Evolutionary conservation across 208 protist genomes (phyloP).

Genomic region (Trypanosoma boissoni): DNA sequence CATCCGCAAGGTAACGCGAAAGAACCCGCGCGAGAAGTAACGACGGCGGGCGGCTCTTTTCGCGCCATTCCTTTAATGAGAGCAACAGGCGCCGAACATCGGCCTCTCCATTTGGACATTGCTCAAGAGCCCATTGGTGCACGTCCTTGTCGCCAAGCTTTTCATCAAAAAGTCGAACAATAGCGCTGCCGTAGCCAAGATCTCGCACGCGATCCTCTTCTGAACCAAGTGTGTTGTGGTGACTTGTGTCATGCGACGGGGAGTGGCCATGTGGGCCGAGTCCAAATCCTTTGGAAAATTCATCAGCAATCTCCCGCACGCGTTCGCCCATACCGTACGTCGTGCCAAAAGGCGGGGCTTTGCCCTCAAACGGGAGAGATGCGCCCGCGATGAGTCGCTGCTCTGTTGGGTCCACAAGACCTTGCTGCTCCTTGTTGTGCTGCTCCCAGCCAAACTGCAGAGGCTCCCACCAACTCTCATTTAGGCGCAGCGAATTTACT

Average conservation of each 20-base stretch:
- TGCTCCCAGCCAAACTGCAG: slow-evolving; percentile 82
- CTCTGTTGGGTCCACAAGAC: slow-evolving; percentile 61
- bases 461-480: slow-evolving; percentile 83
- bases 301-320: slow-evolving; percentile 69
- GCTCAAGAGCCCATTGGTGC: slow-evolving; percentile 61
- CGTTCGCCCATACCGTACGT: slow-evolving; percentile 86
- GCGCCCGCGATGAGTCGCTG: slow-evolving; percentile 61
- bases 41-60: slow-evolving; percentile 63
- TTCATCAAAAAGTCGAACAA: slow-evolving; percentile 81
- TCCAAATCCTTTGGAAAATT: slow-evolving; percentile 85
- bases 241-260: slow-evolving; percentile 54
- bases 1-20: slow-evolving; percentile 58
- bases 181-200: slow-evolving; percentile 56
- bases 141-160: slow-evolving; percentile 66
- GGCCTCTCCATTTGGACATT: slow-evolving; percentile 36
- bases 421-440: slow-evolving; percentile 70
- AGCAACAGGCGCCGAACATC: slow-evolving; percentile 66
- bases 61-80: slow-evolving; percentile 83
- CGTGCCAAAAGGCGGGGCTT: slow-evolving; percentile 76
- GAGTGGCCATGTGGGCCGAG: slow-evolving; percentile 78
- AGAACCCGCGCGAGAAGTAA: slow-evolving; percentile 59
- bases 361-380: slow-evolving; percentile 72
- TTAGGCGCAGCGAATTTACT: slow-evolving; percentile 55
- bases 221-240: slow-evolving; percentile 57
- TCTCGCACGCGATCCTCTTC: slow-evolving; percentile 50